A percentile compares a stretch with the other conserved stretches of the same genome.
These are phyloP conservation scores for Ashbya aceris DNA, from an alignment of 1,139 yeast species.

Conservation along the genomic window DNA sequence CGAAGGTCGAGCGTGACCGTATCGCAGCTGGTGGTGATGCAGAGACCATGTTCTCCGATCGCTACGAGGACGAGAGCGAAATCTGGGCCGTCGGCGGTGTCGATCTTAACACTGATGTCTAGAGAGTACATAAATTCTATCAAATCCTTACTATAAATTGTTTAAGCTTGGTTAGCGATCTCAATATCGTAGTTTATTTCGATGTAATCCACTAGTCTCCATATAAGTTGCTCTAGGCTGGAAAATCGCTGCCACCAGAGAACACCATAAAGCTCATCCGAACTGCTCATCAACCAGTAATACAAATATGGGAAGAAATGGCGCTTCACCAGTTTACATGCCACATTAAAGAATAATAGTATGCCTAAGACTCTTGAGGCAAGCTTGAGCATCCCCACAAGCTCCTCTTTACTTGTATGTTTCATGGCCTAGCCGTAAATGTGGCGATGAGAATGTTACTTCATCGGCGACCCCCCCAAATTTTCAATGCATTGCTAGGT, in stretches of 20 bases:
- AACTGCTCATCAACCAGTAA: constrained; percentile 14
- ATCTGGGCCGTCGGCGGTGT: constrained; percentile 82
- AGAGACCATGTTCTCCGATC: constrained; percentile 75
- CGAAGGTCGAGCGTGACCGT: constrained; percentile 77
- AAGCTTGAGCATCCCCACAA: constrained; percentile 1
- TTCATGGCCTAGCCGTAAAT: not conserved
- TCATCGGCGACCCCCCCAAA: no score
- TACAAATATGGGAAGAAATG: constrained; percentile 8
- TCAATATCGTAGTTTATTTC: constrained; percentile 9
- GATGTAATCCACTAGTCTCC: constrained; percentile 20
- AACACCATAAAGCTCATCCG: constrained; percentile 11
- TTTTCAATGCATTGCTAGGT: no score
- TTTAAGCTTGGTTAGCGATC: no score
- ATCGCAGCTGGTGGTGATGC: constrained; percentile 86
- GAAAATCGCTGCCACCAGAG: constrained; percentile 23
- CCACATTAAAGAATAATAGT: constrained; percentile 10
- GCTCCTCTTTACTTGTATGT: not conserved
- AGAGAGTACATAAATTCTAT: not conserved
- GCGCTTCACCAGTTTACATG: constrained; percentile 7
- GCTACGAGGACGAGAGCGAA: constrained; percentile 77
- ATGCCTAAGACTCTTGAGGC: not conserved
- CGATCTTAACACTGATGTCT: constrained; percentile 30
- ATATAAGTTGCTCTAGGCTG: constrained; percentile 15
- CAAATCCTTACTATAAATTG: not conserved
- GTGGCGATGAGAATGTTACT: not conserved